Evolutionary conservation across 495 filamentous ascomycete species (phyloP).

Genomic region (Penicillium turbatum): DNA sequence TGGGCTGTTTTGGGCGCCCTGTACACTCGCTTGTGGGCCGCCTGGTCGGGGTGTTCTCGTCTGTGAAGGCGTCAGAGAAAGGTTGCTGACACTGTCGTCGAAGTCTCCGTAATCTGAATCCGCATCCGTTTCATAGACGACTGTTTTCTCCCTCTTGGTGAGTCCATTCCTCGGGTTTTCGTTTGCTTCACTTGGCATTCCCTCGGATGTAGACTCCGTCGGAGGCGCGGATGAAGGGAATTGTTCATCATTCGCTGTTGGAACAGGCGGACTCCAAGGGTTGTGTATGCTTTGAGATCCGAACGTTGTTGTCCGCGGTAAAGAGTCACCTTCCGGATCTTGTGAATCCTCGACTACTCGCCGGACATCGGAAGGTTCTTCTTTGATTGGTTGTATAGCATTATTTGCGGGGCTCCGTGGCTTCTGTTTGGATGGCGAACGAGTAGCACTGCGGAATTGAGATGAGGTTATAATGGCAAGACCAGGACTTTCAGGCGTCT

Average conservation of each 20-base stretch:
- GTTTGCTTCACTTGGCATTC: neutral
- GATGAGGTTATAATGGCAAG: conserved; percentile 39
- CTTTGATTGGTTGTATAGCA: conserved; percentile 14
- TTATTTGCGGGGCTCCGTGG: conserved; percentile 2
- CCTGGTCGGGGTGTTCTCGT: neutral
- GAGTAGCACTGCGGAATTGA: conserved; percentile 32
- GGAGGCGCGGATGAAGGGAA: conserved; percentile 1
- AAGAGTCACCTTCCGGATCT: neutral
- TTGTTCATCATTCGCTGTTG: neutral
- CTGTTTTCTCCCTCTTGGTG: conserved; percentile 26
- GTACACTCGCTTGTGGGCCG: neutral
- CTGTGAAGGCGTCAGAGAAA: conserved; percentile 11
- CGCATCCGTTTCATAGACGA: conserved; percentile 46
- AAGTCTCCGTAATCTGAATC: conserved; percentile 36
- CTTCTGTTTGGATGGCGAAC: conserved; percentile 25
- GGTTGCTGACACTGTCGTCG: conserved; percentile 16
- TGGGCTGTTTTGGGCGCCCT: conserved; percentile 3
- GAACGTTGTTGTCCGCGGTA: conserved; percentile 2
- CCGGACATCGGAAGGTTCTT: conserved; percentile 18
- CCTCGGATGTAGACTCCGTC: neutral
- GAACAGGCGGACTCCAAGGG: neutral
- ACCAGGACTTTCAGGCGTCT: conserved; percentile 44
- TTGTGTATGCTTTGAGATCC: conserved; percentile 2
- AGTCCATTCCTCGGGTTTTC: neutral
- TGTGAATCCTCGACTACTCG: conserved; percentile 5